A percentile compares a stretch with the other conserved stretches of the same genome.
Conservation (phyloP, 169 alveolate genomes). For the Eimeria zaria region DNA sequence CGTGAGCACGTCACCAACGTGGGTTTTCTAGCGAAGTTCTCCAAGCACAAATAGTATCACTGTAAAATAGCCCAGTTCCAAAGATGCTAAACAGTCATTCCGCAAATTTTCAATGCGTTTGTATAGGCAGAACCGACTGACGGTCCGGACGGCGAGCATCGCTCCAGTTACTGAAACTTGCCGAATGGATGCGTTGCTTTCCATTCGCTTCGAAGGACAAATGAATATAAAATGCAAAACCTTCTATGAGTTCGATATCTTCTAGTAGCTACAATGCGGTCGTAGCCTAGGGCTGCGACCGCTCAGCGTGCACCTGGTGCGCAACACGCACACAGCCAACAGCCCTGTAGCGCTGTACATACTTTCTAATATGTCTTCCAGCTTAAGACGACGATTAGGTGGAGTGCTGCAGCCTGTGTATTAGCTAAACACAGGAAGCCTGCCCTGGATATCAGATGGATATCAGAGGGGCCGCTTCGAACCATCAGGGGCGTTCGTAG, state of each 20-base stretch:
- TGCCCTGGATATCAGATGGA: not conserved
- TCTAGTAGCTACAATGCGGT: not conserved
- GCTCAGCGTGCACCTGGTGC: constrained; percentile 46
- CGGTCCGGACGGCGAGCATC: not conserved
- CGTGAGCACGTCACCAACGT: not conserved
- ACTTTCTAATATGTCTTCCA: not conserved
- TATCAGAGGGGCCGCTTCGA: not conserved
- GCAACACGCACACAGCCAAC: constrained; percentile 47
- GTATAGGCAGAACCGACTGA: not conserved
- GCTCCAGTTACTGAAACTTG: not conserved
- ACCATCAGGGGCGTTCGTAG: not conserved
- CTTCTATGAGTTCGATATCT: not conserved
- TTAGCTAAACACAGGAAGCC: not conserved
- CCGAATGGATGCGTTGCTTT: not conserved
- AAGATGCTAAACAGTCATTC: not conserved
- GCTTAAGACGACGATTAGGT: not conserved
- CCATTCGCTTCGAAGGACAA: not conserved
- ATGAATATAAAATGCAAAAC: not conserved
- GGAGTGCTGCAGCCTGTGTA: not conserved
- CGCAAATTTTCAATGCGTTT: not conserved
- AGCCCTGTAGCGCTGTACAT: constrained; percentile 30
- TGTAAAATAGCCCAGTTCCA: not conserved
- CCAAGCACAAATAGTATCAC: no score
- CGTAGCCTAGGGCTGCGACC: constrained; percentile 13
- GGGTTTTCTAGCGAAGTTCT: not conserved